Percentiles rank a stretch among this genome's conserved stretches.
phyloP scores from a whole-genome alignment of 306 rosid genomes.

The Betula pendula region DNA sequence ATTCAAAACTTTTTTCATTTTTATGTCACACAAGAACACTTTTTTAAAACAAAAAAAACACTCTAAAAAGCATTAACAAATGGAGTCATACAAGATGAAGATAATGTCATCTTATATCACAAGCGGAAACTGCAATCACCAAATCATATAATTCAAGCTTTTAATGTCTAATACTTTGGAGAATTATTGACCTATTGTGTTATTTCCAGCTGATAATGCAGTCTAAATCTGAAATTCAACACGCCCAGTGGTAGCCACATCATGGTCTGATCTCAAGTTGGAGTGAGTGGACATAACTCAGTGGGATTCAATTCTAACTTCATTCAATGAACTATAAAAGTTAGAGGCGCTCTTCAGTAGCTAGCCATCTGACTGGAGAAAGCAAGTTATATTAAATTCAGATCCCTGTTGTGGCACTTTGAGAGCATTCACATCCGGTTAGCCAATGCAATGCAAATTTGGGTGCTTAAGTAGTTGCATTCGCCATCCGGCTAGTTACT shows the following conservation, averaged over 20 bases:
- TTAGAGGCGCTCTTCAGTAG: not conserved
- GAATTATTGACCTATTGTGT: not conserved
- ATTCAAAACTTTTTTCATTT: no score
- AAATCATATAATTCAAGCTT: not conserved
- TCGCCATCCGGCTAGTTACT: no score
- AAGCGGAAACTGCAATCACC: not conserved
- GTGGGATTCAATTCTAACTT: not conserved
- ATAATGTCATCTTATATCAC: not conserved
- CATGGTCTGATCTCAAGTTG: not conserved
- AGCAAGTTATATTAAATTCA: not conserved
- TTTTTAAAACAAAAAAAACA: no score
- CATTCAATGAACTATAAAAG: not conserved
- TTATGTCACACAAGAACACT: no score
- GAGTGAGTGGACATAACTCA: not conserved
- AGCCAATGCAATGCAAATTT: no score
- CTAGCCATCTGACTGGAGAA: not conserved
- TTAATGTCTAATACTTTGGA: not conserved
- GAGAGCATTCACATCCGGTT: no score
- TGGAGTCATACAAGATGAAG: not conserved
- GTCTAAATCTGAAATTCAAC: conserved; percentile 1
- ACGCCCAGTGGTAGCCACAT: not conserved
- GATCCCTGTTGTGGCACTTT: no score
- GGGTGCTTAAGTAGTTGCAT: no score
- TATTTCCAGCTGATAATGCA: not conserved
- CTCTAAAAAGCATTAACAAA: no score